Evolutionary conservation across 2,329 filamentous ascomycete species (phyloP).

Genomic region (Pestalotiopsis sp.): DNA sequence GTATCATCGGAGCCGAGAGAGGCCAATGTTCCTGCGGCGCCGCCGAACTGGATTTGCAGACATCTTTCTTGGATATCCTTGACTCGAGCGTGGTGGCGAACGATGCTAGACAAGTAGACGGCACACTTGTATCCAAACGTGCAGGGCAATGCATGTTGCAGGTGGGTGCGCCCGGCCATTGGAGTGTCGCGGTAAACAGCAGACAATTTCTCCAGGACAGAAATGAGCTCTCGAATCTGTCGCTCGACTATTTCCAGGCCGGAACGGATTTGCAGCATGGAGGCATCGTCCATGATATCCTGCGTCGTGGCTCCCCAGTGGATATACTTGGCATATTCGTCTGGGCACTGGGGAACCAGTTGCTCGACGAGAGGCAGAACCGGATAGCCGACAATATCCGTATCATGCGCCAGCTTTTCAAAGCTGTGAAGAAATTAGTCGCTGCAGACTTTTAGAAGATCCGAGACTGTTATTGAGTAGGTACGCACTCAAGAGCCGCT

Average conservation of each 20-base stretch:
- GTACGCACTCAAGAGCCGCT: neutral
- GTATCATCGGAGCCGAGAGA: conserved; percentile 49
- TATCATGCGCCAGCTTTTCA: conserved; percentile 21
- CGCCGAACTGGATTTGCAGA: conserved; percentile 57
- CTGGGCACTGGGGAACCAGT: conserved; percentile 32
- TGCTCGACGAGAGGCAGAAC: conserved; percentile 53
- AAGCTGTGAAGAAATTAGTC: conserved; percentile 19
- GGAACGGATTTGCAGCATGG: conserved; percentile 52
- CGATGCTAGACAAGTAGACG: conserved; percentile 52
- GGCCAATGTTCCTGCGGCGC: conserved; percentile 56
- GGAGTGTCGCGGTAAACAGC: conserved; percentile 51
- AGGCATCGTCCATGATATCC: conserved; percentile 60
- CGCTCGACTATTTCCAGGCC: conserved; percentile 49
- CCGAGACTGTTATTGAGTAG: neutral
- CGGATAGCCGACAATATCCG: conserved; percentile 56
- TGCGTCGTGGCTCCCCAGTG: conserved; percentile 63
- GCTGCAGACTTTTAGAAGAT: neutral
- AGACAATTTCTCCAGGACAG: conserved; percentile 42
- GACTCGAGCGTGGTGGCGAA: conserved; percentile 49
- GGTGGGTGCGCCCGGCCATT: conserved; percentile 59
- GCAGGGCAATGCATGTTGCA: conserved; percentile 58
- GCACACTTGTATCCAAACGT: conserved; percentile 62
- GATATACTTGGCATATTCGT: conserved; percentile 45
- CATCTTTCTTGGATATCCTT: conserved; percentile 45
- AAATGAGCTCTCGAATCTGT: conserved; percentile 43